phyloP scores from a whole-genome alignment of 2,329 filamentous ascomycete genomes.

The Exophiala lecanii-corni region DNA sequence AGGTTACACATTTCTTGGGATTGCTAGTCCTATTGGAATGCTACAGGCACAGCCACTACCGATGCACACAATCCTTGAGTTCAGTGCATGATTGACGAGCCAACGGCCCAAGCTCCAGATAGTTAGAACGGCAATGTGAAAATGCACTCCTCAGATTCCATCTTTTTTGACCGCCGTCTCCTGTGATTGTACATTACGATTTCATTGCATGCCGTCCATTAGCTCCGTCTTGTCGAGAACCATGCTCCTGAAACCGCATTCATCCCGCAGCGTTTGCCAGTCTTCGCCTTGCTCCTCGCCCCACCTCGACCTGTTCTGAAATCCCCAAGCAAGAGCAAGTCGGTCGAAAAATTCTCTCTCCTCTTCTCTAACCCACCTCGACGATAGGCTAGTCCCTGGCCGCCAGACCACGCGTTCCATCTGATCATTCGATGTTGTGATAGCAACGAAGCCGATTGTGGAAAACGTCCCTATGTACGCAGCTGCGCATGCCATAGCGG shows the following conservation, averaged over 20 bases:
- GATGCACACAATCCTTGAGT: no score
- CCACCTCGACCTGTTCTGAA: conserved; percentile 70
- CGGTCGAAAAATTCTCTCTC: conserved; percentile 82
- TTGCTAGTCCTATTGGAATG: no score
- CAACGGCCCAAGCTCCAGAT: no score
- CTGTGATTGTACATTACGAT: no score
- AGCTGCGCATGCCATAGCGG: conserved; percentile 74
- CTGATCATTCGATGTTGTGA: conserved; percentile 87
- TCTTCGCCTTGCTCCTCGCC: conserved; percentile 89
- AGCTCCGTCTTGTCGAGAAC: conserved; percentile 81
- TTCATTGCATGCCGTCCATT: conserved; percentile 86
- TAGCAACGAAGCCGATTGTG: conserved; percentile 75
- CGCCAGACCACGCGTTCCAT: conserved; percentile 93
- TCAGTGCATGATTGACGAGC: no score
- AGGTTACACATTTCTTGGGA: conserved; percentile 41
- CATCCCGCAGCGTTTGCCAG: conserved; percentile 82
- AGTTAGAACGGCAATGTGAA: no score
- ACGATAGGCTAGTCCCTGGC: conserved; percentile 70
- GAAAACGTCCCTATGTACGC: conserved; percentile 79
- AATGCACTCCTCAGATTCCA: no score
- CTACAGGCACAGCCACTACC: no score
- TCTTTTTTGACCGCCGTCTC: no score
- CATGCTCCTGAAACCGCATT: conserved; percentile 79
- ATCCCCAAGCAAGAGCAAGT: conserved; percentile 86
- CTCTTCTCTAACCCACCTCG: conserved; percentile 84